Conservation (phyloP, 2,329 filamentous ascomycete species). For the Blastomyces silverae region DNA sequence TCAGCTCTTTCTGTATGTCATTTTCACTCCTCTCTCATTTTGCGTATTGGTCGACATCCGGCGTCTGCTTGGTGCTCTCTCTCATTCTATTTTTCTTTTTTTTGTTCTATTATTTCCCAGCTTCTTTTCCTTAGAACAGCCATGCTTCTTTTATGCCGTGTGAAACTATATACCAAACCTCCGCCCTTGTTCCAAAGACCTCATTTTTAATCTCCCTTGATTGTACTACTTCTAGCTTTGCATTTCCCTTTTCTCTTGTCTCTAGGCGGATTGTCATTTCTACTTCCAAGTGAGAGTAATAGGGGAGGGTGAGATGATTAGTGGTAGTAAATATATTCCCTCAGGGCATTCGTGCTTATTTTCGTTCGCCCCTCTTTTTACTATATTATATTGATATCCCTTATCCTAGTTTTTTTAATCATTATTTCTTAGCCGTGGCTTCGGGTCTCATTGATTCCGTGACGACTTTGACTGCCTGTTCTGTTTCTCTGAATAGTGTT, state of each 20-base stretch:
- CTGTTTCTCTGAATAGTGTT: neutral
- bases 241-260: neutral
- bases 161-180: neutral
- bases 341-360: neutral
- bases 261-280: neutral
- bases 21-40: neutral
- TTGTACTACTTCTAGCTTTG: neutral
- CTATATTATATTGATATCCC: too few relatives aligned
- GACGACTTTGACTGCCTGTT: neutral
- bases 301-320: neutral
- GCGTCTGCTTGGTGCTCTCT: neutral
- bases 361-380: neutral
- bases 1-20: neutral
- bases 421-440: neutral
- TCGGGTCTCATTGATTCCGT: neutral
- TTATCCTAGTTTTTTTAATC: too few relatives aligned
- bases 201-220: slow-evolving; percentile 7
- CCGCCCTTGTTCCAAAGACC: too few relatives aligned
- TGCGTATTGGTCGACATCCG: neutral
- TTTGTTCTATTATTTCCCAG: neutral
- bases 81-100: neutral
- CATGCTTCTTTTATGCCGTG: neutral
- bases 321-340: neutral
- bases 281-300: neutral
- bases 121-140: neutral